phyloP scores from a whole-genome alignment of 2,329 filamentous ascomycete genomes.

The Penicillium sp. region DNA sequence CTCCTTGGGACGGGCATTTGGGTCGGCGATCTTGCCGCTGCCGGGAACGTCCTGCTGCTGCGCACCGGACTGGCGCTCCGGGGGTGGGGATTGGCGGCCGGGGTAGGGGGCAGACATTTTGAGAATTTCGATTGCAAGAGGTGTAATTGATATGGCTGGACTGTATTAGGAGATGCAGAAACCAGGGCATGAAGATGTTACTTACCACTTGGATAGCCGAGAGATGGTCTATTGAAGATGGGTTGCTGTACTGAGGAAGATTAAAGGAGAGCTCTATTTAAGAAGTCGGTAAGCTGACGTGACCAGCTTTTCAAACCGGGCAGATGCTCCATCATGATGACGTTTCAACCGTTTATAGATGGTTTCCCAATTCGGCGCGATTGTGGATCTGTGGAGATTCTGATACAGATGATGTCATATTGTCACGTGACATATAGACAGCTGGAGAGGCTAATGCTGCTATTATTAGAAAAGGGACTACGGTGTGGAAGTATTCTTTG shows the following conservation, averaged over 20 bases:
- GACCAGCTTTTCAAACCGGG: slow-evolving; percentile 12
- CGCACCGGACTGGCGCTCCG: slow-evolving; percentile 60
- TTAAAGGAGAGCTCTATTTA: background rate
- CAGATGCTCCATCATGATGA: slow-evolving; percentile 29
- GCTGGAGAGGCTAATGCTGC: too few relatives aligned
- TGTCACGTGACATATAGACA: background rate
- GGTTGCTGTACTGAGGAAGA: background rate
- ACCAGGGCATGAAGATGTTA: too few relatives aligned
- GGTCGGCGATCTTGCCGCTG: slow-evolving; percentile 50
- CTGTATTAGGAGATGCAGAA: background rate
- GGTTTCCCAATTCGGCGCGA: background rate
- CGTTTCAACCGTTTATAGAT: slow-evolving; percentile 17
- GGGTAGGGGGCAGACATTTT: slow-evolving; percentile 57
- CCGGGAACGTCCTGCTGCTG: slow-evolving; percentile 58
- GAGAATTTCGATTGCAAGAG: background rate
- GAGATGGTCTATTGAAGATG: background rate
- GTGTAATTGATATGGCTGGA: background rate
- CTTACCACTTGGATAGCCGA: background rate
- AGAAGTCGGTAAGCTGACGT: slow-evolving; percentile 11
- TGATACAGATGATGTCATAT: background rate
- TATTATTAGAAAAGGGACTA: background rate
- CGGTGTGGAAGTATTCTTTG: slow-evolving; percentile 7
- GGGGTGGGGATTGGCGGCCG: slow-evolving; percentile 73
- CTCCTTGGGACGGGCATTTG: slow-evolving; percentile 1
- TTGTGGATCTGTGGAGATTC: background rate